These are phyloP conservation scores for Tetracladium setigerum DNA, from an alignment of 495 filamentous ascomycete species.

Conservation along the genomic window DNA sequence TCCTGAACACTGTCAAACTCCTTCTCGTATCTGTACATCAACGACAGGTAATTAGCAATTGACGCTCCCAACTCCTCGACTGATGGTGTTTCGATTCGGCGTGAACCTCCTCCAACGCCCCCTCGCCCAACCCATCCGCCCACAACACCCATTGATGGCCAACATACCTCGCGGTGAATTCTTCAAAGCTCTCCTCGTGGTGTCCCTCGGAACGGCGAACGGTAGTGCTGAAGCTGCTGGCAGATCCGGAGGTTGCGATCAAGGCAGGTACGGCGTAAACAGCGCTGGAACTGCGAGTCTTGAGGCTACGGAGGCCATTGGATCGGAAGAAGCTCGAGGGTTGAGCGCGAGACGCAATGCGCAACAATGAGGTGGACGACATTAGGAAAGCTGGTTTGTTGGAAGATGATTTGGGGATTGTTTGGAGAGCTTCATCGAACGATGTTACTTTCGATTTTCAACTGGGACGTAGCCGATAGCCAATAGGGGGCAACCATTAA, in stretches of 20 bases:
- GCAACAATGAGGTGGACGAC: constrained; percentile 63
- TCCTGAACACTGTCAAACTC: constrained; percentile 97
- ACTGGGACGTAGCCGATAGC: too few relatives aligned
- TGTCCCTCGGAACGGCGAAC: constrained; percentile 48
- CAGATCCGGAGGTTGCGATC: constrained; percentile 42
- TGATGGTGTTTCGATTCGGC: constrained; percentile 7
- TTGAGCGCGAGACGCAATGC: constrained; percentile 61
- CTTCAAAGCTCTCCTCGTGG: constrained; percentile 94
- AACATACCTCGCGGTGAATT: constrained; percentile 94
- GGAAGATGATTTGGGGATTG: constrained; percentile 18
- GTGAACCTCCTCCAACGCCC: constrained; percentile 13
- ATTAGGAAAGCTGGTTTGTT: constrained; percentile 36
- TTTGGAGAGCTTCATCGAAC: constrained; percentile 1
- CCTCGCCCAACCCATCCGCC: constrained; percentile 10
- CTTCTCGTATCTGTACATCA: constrained; percentile 79
- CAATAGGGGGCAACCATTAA: too few relatives aligned
- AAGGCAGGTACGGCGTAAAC: constrained; percentile 36
- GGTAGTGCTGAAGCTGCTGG: constrained; percentile 61
- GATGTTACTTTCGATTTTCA: too few relatives aligned
- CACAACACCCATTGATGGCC: constrained; percentile 6
- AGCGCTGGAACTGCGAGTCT: constrained; percentile 18
- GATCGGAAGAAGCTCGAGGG: constrained; percentile 54
- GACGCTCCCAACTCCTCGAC: constrained; percentile 1
- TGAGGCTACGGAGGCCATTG: constrained; percentile 45
- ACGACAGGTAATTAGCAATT: constrained; percentile 17